Base-by-base conservation (phyloP, 495 filamentous ascomycete genomes). In the Rhizodiscina lignyota region DNA sequence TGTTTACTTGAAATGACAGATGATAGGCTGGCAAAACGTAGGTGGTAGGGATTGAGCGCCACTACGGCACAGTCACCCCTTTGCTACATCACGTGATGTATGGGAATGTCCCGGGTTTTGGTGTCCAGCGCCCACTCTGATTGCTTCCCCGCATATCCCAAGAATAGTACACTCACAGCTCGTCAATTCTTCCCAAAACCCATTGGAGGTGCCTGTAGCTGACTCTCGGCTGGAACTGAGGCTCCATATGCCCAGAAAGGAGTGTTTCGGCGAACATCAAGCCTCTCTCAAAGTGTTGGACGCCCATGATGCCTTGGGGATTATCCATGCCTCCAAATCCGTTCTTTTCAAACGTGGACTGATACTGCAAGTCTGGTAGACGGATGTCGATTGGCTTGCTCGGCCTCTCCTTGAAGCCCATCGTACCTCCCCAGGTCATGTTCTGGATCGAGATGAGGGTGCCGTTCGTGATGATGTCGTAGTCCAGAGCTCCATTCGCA, bases 361-460 rank as follows among this genome's bases (percentile, higher is more conserved):
- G n/a, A n/a, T n/a, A n/a, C n/a, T n/a, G n/a, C n/a, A n/a, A n/a
- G n/a, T n/a, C n/a, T n/a, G n/a, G n/a, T n/a, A n/a, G n/a, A n/a
- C n/a, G n/a, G 32, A 16, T 37, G 47, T 12, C 33, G 16, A 11
- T 54, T 49, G 6, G 11, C 21, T 32, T 60, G 55, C 28, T 58
- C 3, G 55, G 55, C 18, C 24, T 37, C n/a, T 28, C n/a, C 21
- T 48, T 48, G 59, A 87, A 86, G 0, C 82, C 82, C 36, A 75
- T 68, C 10, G 50, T 49, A 4, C 82, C 82, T 37, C 70, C 68
- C 77, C 77, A 87, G 0, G 79, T 86, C 79, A 87, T 83, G 51
- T 85, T 86, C 45, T 89, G 80, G 26, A 87, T 77, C 15, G 67
- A 70, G 11, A 79, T 56, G 0, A 89, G 60, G 0, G 75, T 72